A percentile compares a stretch with the other conserved stretches of the same genome.
These are phyloP conservation scores for Heimioporus sp. DNA, from an alignment of 768 basidiomycete genomes.

Conservation along the genomic window DNA sequence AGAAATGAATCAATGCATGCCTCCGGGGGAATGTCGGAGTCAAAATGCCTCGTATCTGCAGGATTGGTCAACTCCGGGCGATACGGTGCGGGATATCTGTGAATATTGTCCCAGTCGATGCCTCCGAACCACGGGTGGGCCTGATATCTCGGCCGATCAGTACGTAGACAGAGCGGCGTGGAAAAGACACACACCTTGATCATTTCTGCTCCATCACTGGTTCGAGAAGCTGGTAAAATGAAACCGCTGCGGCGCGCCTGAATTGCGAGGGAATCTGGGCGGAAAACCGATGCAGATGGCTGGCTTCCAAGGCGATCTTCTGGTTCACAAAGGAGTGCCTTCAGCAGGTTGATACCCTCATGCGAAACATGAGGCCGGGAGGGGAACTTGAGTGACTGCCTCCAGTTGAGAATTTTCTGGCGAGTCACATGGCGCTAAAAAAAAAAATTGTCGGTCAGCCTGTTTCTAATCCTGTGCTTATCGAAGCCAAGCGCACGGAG, in stretches of 20 bases:
- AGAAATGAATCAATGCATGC: slow-evolving; percentile 44
- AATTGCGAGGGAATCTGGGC: slow-evolving; percentile 76
- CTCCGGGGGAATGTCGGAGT: slow-evolving; percentile 90
- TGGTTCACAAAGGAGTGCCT: slow-evolving; percentile 88
- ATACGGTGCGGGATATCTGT: slow-evolving; percentile 83
- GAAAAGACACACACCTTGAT: slow-evolving; percentile 65
- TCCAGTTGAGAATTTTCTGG: slow-evolving; percentile 98
- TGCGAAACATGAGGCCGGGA: slow-evolving; percentile 78
- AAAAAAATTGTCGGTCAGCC: slow-evolving; percentile 10
- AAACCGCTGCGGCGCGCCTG: slow-evolving; percentile 76
- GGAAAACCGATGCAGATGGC: slow-evolving; percentile 58
- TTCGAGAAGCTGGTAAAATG: slow-evolving; percentile 48
- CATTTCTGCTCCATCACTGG: slow-evolving; percentile 81
- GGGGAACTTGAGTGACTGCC: slow-evolving; percentile 84
- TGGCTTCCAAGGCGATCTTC: slow-evolving; percentile 91
- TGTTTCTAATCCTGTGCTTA: slow-evolving; percentile 19
- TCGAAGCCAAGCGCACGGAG: slow-evolving; percentile 50
- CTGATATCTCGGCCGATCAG: slow-evolving; percentile 38
- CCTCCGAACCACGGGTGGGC: slow-evolving; percentile 89
- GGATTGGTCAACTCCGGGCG: slow-evolving; percentile 77
- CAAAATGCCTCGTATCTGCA: slow-evolving; percentile 93
- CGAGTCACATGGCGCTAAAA: slow-evolving; percentile 85
- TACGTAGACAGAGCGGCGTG: slow-evolving; percentile 9
- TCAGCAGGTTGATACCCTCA: slow-evolving; percentile 86
- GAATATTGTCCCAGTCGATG: slow-evolving; percentile 88